Evolutionary conservation across 2,329 filamentous ascomycete species (phyloP), one percentile per base, ranked within the genome.

Genomic region (Periconia macrospinosa): DNA sequence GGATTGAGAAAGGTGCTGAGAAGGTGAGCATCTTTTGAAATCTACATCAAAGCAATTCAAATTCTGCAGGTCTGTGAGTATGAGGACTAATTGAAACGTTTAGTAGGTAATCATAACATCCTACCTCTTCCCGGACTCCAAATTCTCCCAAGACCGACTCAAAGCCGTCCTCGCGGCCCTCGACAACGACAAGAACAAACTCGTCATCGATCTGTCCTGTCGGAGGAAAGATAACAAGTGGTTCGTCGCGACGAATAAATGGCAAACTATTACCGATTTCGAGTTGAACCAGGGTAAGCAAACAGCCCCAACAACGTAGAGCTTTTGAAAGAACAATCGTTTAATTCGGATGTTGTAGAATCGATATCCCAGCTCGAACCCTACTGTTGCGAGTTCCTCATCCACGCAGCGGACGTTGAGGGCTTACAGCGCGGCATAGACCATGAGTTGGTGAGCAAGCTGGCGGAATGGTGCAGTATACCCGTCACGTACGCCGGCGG

Each of bases 201-300:
- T 99, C 46, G 93, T 99, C 61, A 92, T 99, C 71, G 94, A 99
- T 70, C 83, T 99, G 20, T 96, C 92, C 75, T 99, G 94, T 71
- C 86, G 94, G 48, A 82, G 87, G 54, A 87, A 86, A 55, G 89
- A 82, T 37, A 80, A 87, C 52, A 87, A 79, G 40, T 99, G 94
- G 94, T 92, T 90, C 67, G 94, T 99, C n/a, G 93, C 94, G 51
- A 99, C 96, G 88, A 91, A 99, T 75, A 96, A 96, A 74, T 99
- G 94, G 94, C 94, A 97, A 80, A 96, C 91, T 1, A 88, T 97
- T 52, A 97, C 94, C 1, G 91, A 97, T 67, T 96, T 96, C 86
- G 91, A 97, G 71, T 86, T 99, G 60, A 93, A 88, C 59, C 81
- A 90, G 81, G 90, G 93, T 92, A 76, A 52, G 75, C 47, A n/a